These are phyloP conservation scores for Hordeum vulgare DNA, from an alignment of 176 grass and related monocot species.

Conservation along the genomic window DNA sequence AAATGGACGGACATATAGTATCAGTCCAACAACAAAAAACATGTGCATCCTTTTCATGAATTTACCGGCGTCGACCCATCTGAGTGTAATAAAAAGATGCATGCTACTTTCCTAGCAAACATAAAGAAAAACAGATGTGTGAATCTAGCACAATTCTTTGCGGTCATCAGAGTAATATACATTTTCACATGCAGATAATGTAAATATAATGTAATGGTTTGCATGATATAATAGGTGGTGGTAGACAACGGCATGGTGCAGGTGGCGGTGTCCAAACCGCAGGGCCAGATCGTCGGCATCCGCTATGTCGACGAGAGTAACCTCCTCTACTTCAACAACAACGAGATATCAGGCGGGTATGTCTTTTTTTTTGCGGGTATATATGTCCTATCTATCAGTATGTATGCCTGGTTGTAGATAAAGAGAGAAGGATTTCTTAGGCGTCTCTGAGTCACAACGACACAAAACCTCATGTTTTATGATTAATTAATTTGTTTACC, in stretches of 20 bases:
- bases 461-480: no score
- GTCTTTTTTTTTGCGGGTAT: background rate
- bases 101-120: no score
- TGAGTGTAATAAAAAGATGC: no score
- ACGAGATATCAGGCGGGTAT: background rate
- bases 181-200: background rate
- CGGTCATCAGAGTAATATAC: no score
- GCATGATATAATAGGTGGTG: conserved; percentile 25
- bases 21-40: no score
- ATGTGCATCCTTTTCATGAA: no score
- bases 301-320: conserved; percentile 12
- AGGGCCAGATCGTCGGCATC: conserved; percentile 31
- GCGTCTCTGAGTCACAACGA: no score
- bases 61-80: no score
- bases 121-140: background rate
- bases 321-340: background rate
- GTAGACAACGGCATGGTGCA: conserved; percentile 49
- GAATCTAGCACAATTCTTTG: background rate
- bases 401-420: no score
- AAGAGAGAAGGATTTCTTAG: no score
- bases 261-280: conserved; percentile 36
- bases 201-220: background rate
- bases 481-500: no score
- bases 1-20: no score
- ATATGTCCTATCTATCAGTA: background rate